Base-by-base conservation (phyloP, 2,329 filamentous ascomycete species). In the Emydomyces testavorans region DNA sequence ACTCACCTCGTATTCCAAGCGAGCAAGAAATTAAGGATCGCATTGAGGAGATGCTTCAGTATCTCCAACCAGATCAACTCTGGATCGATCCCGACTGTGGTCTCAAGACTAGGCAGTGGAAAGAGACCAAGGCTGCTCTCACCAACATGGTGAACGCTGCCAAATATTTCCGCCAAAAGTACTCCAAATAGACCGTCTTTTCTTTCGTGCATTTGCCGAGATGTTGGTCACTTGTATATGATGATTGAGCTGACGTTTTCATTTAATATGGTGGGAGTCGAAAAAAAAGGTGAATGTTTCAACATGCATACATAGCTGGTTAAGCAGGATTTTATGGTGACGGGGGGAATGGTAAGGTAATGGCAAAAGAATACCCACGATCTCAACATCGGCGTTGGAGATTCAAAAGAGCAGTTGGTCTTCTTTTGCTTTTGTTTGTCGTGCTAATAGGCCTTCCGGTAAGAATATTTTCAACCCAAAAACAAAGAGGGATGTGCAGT, bases 41-140 rank as follows among this genome's bases (percentile, higher is more conserved):
- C 66, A 85, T 98, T 69, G 81, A 85, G 68, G 92, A 98, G 83
- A 96, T 96, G 92, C 81, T 98, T 58, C 78, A 85, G 73, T 89
- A 87, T 79, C 85, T 96, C 72, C 90, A 88, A 79, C 89, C 89
- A 51, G 88, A 95, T 65, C 92, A 98, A 80, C 86, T 98, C 68
- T 98, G 92, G 92, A 86, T 96, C 75, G 90, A 98, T 78, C 92
- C 92, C 59, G 92, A 98, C 77, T 98, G 92, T 67, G 92, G 92
- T 77, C 82, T 98, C 52, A 98, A 98, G 87, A 98, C 92, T 60
- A 85, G 92, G 62, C 85, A 94, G 76, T 96, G 92, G 90, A 80
- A 84, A 71, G 90, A 98, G 82, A 94, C 89, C 71, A 96, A 95
- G 83, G 87, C 87, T 65, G 86, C 90, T 51, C 75, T 98, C 65